A percentile compares a stretch with the other conserved stretches of the same genome.
phyloP scores from a whole-genome alignment of 2,329 filamentous ascomycete genomes.

The Colletotrichum plurivorum region DNA sequence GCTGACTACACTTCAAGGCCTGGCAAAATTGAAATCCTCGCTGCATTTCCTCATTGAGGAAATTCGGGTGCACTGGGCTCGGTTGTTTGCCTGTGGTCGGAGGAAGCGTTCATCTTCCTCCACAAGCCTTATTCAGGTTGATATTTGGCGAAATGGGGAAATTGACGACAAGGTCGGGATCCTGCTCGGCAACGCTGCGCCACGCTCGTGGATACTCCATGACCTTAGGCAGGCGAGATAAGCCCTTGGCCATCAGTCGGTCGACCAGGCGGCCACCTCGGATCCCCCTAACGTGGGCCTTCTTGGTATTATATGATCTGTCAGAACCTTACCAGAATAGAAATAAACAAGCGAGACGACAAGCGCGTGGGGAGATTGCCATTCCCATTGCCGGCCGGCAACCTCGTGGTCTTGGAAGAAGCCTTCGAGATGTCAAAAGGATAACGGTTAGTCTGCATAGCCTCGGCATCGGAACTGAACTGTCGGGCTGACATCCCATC shows the following conservation, averaged over 20 bases:
- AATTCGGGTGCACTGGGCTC: not conserved
- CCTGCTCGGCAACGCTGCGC: slow-evolving; percentile 9
- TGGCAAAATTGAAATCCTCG: not conserved
- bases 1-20: not conserved
- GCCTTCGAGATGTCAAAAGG: not conserved
- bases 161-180: not conserved
- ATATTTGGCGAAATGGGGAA: not conserved
- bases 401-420: not conserved
- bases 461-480: slow-evolving; percentile 7
- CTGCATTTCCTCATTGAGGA: not conserved
- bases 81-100: not conserved
- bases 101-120: slow-evolving; percentile 3
- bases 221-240: slow-evolving; percentile 17
- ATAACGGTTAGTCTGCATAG: not conserved
- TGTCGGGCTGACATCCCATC: slow-evolving; percentile 6
- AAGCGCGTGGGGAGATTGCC: not conserved
- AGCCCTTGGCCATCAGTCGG: not conserved
- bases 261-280: slow-evolving; percentile 4
- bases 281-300: not conserved
- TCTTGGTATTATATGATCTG: slow-evolving; percentile 3
- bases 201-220: not conserved
- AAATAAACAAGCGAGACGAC: not conserved
- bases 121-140: not conserved
- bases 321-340: slow-evolving; percentile 3
- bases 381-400: too few species aligned